Base-by-base conservation (phyloP, 1,284 basidiomycete species). In the Neolentinus lepideus region DNA sequence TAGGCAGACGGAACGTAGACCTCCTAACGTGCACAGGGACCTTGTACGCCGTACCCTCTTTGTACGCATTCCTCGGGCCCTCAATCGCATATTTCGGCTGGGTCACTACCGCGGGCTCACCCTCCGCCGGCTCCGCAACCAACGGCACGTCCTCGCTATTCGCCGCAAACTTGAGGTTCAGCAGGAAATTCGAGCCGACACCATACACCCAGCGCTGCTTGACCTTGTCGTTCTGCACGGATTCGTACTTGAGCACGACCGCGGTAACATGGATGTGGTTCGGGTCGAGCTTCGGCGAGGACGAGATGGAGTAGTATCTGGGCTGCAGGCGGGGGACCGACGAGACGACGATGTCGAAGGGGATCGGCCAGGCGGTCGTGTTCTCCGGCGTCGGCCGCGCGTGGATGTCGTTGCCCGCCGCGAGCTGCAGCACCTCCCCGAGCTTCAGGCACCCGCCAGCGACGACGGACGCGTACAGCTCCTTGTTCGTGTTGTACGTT, bases 291-390 rank as follows among this genome's bases (percentile, higher is more conserved):
- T 98, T 98, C 52, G 97, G 94, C 59, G 90, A 93, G 24, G 94
- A 98, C 14, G 96, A 98, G 72, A 99, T 99, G 45, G 97, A 99
- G 74, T 98, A 99, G 79, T 91, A 99, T 57, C 96, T 89, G 36
- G 96, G 95, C 67, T 97, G 94, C 21, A 99, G 81, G 62, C 96
- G 93, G 35, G 94, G 88, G 54, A 98, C 85, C 53, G 90, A 85
- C 3, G 94, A 96, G 58, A 99, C 86, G 64, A 99, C 88, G 64
- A 95, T 90, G 70, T 99, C 96, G 68, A 99, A 98, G 45, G 96
- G 95, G 64, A 99, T 95, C n/a, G 78, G 63, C 96, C 96, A 99
- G 11, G 79, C 68, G 0, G 91, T 88, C 51, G 90, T 90, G 69
- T 90, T 90, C 60, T 81, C 78, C 10, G 78, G 69, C 4, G 80